These are phyloP conservation scores for Candida chauliodis DNA, from an alignment of 805 yeast genomes.

Conservation along the genomic window DNA sequence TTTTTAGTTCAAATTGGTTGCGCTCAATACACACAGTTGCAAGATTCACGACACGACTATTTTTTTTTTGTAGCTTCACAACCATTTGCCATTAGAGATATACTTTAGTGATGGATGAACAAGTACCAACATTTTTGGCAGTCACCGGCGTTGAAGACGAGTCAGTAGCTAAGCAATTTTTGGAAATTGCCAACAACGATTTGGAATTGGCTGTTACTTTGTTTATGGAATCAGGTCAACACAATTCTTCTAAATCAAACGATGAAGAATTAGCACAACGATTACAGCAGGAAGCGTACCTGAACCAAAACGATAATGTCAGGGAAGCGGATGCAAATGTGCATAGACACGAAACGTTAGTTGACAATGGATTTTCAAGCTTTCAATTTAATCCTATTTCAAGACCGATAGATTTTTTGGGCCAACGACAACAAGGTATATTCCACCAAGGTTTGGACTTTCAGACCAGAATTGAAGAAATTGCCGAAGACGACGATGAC, in stretches of 20 bases:
- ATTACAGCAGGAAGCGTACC: conserved; percentile 62
- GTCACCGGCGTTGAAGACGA: conserved; percentile 74
- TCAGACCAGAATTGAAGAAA: conserved; percentile 25
- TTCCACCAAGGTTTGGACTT: conserved; percentile 56
- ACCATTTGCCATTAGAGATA: conserved; percentile 3
- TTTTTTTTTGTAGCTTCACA: background rate
- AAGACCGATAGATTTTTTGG: conserved; percentile 45
- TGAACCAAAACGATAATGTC: conserved; percentile 25
- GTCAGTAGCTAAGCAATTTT: conserved; percentile 65
- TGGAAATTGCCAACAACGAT: conserved; percentile 74
- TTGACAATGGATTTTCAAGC: conserved; percentile 33
- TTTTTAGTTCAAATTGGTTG: too few relatives aligned
- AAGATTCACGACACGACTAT: background rate
- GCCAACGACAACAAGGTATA: conserved; percentile 45
- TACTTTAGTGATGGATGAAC: conserved; percentile 44
- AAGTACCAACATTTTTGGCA: conserved; percentile 72
- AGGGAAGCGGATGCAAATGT: conserved; percentile 72
- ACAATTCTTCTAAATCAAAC: conserved; percentile 4
- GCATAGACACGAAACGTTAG: conserved; percentile 71
- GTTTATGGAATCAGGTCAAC: conserved; percentile 58
- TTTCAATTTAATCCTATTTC: conserved; percentile 1
- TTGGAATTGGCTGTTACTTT: conserved; percentile 82
- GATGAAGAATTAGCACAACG: conserved; percentile 59
- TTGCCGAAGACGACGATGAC: conserved; percentile 20
- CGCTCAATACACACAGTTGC: background rate